Evolutionary conservation across 2,329 filamentous ascomycete genomes (phyloP), one percentile per base, ranked within the genome.

Genomic region (Colletotrichum spaethianum): DNA sequence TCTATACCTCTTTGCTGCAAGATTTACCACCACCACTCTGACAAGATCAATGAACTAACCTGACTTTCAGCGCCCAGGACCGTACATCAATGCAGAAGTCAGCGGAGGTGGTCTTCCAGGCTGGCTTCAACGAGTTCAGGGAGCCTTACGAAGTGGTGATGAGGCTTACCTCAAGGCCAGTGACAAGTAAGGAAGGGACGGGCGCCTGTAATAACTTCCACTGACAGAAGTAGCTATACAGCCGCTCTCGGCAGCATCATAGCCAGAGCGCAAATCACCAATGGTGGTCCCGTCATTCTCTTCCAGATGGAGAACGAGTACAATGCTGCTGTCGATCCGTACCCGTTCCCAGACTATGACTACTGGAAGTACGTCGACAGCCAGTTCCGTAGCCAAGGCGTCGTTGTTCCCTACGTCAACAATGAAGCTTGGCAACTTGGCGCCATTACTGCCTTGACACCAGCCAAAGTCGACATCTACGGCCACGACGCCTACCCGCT

Each of bases 241-340:
- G 79, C 84, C 18, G 83, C 88, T 28, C 86, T 93, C 67, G 88
- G 86, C 28, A 84, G 85, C 26, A 88, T 89, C 18, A 90, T 94
- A 75, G 91, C 92, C 2, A 87, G 89, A 66, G 90, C 88, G 2
- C 92, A 94, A 76, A 94, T 94, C 77, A 94, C 92, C 0, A 92
- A 94, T 74, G 93, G 92, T 2, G 93, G 93, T 0, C 92, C 92
- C 0, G 85, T 94, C 38, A 92, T 94, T 65, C 82, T 94, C 1
- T 85, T 92, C 31, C 93, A 94, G 78, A 90, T 90, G 0, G 93
- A 94, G 77, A 94, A 94, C 73, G 93, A 94, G 76, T 94, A 79
- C 67, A 74, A 73, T 9, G 81, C 80, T 12, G 82, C 81, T 8
- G 80, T 86, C 12, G 63, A 62, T 20, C 73, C 73, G 2, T 74